Evolutionary conservation across 352 stramenopile species (phyloP), one percentile per base, ranked within the genome.

Genomic region (Phytophthora macrochlamydospora): DNA sequence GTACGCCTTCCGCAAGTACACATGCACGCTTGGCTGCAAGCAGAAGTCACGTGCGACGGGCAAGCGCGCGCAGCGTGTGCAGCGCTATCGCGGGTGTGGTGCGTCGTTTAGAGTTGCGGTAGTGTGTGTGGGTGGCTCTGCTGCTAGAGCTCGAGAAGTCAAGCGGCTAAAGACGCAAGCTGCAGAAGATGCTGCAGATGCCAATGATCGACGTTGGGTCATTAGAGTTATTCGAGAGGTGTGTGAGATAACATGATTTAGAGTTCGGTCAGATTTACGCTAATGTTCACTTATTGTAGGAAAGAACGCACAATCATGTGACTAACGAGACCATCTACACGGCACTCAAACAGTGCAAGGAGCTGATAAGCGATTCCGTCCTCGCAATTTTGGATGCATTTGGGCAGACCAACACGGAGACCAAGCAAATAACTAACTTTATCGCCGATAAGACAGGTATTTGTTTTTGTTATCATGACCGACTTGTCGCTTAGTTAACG

Each of bases 221-320:
- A 56, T 56, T 46, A 56, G 46, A 46, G n/a, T 56, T 14, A 56
- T 35, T 33, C 18, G 2, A 29, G 50, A 56, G 50, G 33, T 56
- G n/a, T 46, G 40, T 46, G 9, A 24, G 40, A 13, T 46, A 24
- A 3, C 5, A 24, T 56, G n/a, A 24, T 56, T 56, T 2, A 4
- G n/a, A n/a, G n/a, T n/a, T n/a, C n/a, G n/a, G n/a, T n/a, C n/a
- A n/a, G n/a, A n/a, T n/a, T n/a, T n/a, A n/a, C n/a, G n/a, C n/a
- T n/a, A n/a, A n/a, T n/a, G n/a, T n/a, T n/a, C n/a, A 35, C 35
- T 56, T 35, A 24, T 46, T 44, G 11, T 44, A 56, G 49, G 32
- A 46, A 2, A 37, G 14, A 33, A 18, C 12, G 11, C 50, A 56
- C 18, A 56, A 56, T 32, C 50, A 56, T 33, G 33, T 56, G 4